Base-by-base conservation (phyloP, 148 eudicot species). In the Chenopodium album region DNA sequence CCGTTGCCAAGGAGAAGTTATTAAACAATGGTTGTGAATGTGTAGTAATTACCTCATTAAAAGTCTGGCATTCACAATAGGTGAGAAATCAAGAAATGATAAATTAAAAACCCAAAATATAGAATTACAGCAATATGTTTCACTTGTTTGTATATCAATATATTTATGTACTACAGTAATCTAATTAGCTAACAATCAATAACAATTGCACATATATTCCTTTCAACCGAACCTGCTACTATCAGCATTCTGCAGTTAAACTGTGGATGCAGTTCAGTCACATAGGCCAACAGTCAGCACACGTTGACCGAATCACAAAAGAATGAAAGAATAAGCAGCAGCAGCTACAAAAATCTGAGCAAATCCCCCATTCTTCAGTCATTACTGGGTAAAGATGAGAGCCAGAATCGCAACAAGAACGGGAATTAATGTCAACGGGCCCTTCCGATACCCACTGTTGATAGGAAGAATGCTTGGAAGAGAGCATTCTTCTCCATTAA, bases 401-500 rank as follows among this genome's bases (percentile, higher is more conserved):
- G 85, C 82, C 44, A 87, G 14, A 28, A 79, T 59, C 59, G 87
- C 88, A 34, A 90, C 50, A 52, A 88, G 67, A 68, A 84, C 31
- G 1, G 85, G 78, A 34, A 92, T 16, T 12, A 85, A 9, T 37
- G 77, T 31, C 50, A 70, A 13, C 29, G 82, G 84, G 73, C 69
- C 81, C 78, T 52, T 79, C 66, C 81, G 76, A 34, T 75, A 44
- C 47, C 89, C 85, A 85, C 86, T 75, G 77, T 85, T 86, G 3
- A 70, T 63, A 2, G 97, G 97, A 80, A 91, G 79, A 31, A 86
- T 75, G 8, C 56, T 76, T 2, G 97, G 97, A 56, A 93, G 87
- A 1, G 97, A 85, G 77, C 97, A 93, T 85, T 91, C 97, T 31
- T 91, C 94, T 46, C 97, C 97, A 20, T 93, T 93, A 81, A 93